A percentile compares a stretch with the other conserved stretches of the same genome.
phyloP scores from a whole-genome alignment of 2,329 filamentous ascomycete species.

The Nectriaceae sp. region DNA sequence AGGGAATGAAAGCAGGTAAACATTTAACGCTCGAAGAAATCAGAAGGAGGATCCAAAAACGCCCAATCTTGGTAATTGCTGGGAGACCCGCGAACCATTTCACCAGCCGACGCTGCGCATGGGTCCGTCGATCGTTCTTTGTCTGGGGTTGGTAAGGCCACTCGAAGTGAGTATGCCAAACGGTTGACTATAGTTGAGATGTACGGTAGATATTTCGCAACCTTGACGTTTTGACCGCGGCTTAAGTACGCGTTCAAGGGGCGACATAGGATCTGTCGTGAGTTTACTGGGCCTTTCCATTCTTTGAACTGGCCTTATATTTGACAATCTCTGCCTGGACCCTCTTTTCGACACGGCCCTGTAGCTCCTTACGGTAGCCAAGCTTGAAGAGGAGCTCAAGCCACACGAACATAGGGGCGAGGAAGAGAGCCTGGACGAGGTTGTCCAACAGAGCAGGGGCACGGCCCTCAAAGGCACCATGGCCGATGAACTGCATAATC shows the following conservation, averaged over 20 bases:
- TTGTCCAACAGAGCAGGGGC: slow-evolving; percentile 91
- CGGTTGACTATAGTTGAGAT: too few relatives aligned
- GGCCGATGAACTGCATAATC: slow-evolving; percentile 89
- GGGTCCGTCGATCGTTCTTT: not conserved
- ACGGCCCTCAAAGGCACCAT: slow-evolving; percentile 84
- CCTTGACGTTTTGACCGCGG: not conserved
- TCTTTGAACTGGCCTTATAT: slow-evolving; percentile 61
- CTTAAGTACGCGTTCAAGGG: not conserved
- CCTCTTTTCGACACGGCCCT: slow-evolving; percentile 74
- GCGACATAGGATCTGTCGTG: not conserved
- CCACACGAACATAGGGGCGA: slow-evolving; percentile 97
- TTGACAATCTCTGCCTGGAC: slow-evolving; percentile 78
- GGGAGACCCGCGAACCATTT: not conserved
- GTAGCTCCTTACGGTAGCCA: slow-evolving; percentile 87
- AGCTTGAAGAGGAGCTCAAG: slow-evolving; percentile 89
- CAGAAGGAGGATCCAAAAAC: slow-evolving; percentile 5
- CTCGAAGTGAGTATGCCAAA: too few relatives aligned
- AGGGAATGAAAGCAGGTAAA: slow-evolving; percentile 5
- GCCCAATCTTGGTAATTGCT: not conserved
- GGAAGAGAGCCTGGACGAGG: slow-evolving; percentile 84
- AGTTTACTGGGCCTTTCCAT: slow-evolving; percentile 52
- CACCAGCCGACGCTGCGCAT: not conserved
- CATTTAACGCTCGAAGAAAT: slow-evolving; percentile 16
- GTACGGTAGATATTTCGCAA: not conserved
- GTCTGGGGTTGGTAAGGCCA: too few relatives aligned